A percentile compares a stretch with the other conserved stretches of the same genome.
These are phyloP conservation scores for Rubia peregrina DNA, from an alignment of 305 asterid species.

Conservation along the genomic window DNA sequence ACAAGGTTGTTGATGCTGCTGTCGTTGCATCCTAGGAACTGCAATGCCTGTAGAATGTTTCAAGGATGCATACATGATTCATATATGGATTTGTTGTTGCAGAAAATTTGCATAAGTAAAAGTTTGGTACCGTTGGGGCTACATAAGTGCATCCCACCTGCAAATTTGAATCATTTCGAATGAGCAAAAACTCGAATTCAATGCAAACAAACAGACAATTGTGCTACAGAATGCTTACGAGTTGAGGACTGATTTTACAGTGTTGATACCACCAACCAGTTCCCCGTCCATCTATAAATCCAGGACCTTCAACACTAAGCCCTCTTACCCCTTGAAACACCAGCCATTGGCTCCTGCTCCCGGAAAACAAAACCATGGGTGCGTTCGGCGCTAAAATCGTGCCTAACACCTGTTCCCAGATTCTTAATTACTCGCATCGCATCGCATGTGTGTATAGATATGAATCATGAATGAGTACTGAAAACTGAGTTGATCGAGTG, in stretches of 20 bases:
- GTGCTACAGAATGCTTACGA: conserved; percentile 25
- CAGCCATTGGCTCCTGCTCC: conserved; percentile 49
- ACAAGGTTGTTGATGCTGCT: conserved; percentile 41
- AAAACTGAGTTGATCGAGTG: neutral
- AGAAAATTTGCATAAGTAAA: neutral
- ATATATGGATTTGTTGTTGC: too few species aligned
- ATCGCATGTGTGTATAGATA: too few species aligned
- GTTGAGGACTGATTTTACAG: conserved; percentile 42
- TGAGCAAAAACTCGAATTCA: neutral
- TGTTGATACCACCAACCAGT: conserved; percentile 76
- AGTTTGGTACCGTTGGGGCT: conserved; percentile 69
- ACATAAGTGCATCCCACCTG: conserved; percentile 58
- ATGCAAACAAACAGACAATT: neutral
- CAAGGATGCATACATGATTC: neutral
- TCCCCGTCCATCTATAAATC: conserved; percentile 55
- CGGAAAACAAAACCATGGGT: conserved; percentile 36
- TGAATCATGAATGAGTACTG: too few species aligned
- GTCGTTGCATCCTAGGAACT: conserved; percentile 44
- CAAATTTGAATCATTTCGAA: conserved; percentile 1
- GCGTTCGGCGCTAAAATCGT: conserved; percentile 49
- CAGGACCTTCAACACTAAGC: conserved; percentile 44
- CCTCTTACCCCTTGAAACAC: conserved; percentile 36
- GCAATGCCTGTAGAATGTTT: conserved; percentile 40
- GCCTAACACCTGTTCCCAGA: conserved; percentile 39
- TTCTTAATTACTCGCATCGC: neutral